Conservation (phyloP, 2,329 filamentous ascomycete genomes). For the Pseudogymnoascus verrucosus region DNA sequence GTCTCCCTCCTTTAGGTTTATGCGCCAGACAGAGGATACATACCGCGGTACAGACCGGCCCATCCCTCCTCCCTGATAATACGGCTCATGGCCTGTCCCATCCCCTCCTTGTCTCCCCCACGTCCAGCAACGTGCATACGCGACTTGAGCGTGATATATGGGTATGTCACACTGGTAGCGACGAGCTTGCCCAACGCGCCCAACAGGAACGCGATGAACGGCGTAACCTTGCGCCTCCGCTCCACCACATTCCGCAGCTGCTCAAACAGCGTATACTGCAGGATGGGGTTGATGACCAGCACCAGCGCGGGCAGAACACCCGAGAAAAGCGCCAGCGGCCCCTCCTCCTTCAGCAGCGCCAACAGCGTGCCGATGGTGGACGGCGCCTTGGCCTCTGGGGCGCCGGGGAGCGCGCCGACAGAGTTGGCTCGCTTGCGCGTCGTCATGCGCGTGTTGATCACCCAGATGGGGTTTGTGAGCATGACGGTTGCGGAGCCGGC, state of each 20-base stretch:
- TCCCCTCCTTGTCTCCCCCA: slow-evolving; percentile 69
- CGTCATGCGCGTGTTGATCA: slow-evolving; percentile 97
- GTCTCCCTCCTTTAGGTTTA: neutral
- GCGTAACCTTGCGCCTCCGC: slow-evolving; percentile 60
- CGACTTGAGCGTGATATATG: slow-evolving; percentile 98
- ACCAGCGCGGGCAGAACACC: slow-evolving; percentile 89
- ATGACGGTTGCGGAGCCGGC: slow-evolving; percentile 91
- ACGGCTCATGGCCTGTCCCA: slow-evolving; percentile 67
- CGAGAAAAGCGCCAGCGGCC: slow-evolving; percentile 75
- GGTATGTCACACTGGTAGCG: slow-evolving; percentile 89
- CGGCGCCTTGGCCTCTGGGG: slow-evolving; percentile 44
- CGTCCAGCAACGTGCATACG: slow-evolving; percentile 86
- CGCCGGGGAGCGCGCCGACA: slow-evolving; percentile 35
- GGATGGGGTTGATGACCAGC: slow-evolving; percentile 93
- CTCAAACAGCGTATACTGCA: slow-evolving; percentile 98
- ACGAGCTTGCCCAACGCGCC: slow-evolving; percentile 92
- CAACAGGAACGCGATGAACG: slow-evolving; percentile 79
- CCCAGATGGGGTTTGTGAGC: slow-evolving; percentile 98
- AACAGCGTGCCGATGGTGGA: slow-evolving; percentile 77
- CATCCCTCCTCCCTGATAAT: slow-evolving; percentile 90
- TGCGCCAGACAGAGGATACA: slow-evolving; percentile 23
- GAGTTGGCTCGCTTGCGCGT: slow-evolving; percentile 57
- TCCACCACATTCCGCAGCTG: slow-evolving; percentile 91
- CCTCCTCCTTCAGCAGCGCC: slow-evolving; percentile 74
- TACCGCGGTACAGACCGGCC: slow-evolving; percentile 83